Evolutionary conservation across 371 early-diverging fungal species (phyloP).

Genomic region (Syncephalastrum contaminatum): DNA sequence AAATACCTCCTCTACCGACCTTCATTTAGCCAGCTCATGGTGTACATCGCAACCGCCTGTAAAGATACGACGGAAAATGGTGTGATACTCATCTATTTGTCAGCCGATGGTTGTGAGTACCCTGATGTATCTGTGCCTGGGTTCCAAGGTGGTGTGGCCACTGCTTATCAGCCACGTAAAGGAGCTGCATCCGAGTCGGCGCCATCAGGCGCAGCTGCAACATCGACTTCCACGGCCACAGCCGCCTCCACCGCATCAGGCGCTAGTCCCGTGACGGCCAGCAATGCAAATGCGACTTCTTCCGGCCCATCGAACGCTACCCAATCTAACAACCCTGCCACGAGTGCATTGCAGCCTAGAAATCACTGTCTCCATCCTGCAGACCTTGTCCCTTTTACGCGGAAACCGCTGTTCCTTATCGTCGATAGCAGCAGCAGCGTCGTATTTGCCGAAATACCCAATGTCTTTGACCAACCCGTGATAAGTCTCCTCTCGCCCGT

Average conservation of each 20-base stretch:
- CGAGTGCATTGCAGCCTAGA: slow-evolving; percentile 1
- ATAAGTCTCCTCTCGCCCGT: slow-evolving; percentile 89
- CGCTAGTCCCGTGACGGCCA: background rate
- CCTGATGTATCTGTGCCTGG: slow-evolving; percentile 42
- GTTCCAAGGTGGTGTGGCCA: slow-evolving; percentile 73
- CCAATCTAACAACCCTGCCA: slow-evolving; percentile 20
- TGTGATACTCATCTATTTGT: slow-evolving; percentile 84
- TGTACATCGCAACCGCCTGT: slow-evolving; percentile 88
- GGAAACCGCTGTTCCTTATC: slow-evolving; percentile 91
- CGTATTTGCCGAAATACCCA: slow-evolving; percentile 75
- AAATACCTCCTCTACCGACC: slow-evolving; percentile 91
- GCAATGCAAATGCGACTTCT: background rate
- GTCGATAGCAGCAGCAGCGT: slow-evolving; percentile 85
- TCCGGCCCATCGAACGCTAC: slow-evolving; percentile 11
- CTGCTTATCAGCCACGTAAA: slow-evolving; percentile 6
- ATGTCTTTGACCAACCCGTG: slow-evolving; percentile 84
- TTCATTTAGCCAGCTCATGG: slow-evolving; percentile 81
- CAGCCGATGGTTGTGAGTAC: slow-evolving; percentile 81
- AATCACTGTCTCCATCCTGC: slow-evolving; percentile 81
- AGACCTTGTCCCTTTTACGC: slow-evolving; percentile 89
- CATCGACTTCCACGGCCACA: slow-evolving; percentile 2
- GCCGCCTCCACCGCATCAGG: slow-evolving; percentile 3
- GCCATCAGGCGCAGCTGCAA: slow-evolving; percentile 12
- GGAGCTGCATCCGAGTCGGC: slow-evolving; percentile 18
- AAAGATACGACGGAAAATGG: slow-evolving; percentile 86